Base-by-base conservation (phyloP, 805 yeast species). In the Nakazawaea wyomingensis region DNA sequence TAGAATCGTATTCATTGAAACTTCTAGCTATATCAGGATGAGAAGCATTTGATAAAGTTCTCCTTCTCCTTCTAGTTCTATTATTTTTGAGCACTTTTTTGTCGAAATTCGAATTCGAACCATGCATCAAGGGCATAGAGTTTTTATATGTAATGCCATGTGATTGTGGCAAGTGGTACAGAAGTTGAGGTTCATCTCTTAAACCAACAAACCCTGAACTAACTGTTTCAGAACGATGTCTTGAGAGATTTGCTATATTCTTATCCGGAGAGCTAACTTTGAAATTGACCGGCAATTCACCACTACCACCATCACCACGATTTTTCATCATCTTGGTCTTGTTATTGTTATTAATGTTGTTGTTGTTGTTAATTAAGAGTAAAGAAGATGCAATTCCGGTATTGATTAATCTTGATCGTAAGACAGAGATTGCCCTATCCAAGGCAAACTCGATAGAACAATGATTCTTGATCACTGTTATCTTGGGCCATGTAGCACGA, bases 401-500 rank as follows among this genome's bases (percentile, higher is more conserved):
- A 34, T 71, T 64, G 16, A 83, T 74, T 21, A 82, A 65, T 48
- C 83, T 68, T 5, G 85, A 80, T 49, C 88, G 71, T 43, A 89
- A 59, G 7, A 62, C 56, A n/a, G 81, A 70, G 7, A 93, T 88
- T 7, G 93, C 84, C 46, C 73, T 74, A 60, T 91, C 98, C 32
- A 91, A 66, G 0, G 89, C 84, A 60, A 91, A 82, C 56, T 91
- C 99, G 26, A 89, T 78, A 0, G 93, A 81, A 61, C 96, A 89
- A 56, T 88, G 96, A 59, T 93, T 91, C 51, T 82, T 74, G 37
- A 91, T 87, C 34, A 90, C 72, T 2, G 96, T 78, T 4, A 93
- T 61, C 55, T 87, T 86, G 0, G 96, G 96, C 97, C 98, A 91
- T 0, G 96, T 82, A 0, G 96, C 91, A 45, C 86, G 68, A 1